These are phyloP conservation scores for Aspergillus eucalypticola DNA, from an alignment of 2,329 filamentous ascomycete species.

Conservation along the genomic window DNA sequence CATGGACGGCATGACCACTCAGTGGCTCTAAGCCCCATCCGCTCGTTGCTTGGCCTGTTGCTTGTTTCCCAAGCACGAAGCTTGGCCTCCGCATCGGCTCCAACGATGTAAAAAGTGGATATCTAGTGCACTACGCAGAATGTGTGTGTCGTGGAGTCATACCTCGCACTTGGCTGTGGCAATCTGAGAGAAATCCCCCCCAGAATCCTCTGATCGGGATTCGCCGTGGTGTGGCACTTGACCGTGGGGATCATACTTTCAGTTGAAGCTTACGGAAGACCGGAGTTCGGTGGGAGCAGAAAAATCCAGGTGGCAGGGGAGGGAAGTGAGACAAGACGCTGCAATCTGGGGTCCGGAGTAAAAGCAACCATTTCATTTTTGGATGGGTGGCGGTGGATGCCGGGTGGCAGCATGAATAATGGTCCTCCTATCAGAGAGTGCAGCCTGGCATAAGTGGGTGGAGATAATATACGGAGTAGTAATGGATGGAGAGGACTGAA, in stretches of 20 bases:
- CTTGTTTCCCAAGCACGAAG: slow-evolving; percentile 1
- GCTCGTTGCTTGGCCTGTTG: background rate
- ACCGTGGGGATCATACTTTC: background rate
- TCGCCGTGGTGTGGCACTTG: background rate
- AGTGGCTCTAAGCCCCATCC: background rate
- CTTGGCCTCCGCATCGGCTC: background rate
- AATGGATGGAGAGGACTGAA: too few species aligned
- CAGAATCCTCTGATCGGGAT: background rate
- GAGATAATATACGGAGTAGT: too few species aligned
- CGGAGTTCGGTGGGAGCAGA: background rate
- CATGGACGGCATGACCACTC: background rate
- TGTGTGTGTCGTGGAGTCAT: background rate
- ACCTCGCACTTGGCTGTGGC: background rate
- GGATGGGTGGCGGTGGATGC: background rate
- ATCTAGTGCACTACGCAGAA: too few species aligned
- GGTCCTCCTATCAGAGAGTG: too few species aligned
- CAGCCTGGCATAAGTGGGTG: too few species aligned
- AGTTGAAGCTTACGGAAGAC: background rate
- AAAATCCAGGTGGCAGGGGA: background rate
- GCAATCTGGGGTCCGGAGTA: background rate
- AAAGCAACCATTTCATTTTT: background rate
- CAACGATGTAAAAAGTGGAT: too few species aligned
- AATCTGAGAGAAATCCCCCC: too few species aligned
- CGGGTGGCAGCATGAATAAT: too few species aligned
- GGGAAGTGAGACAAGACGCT: background rate